A percentile compares a stretch with the other conserved stretches of the same genome.
phyloP scores from a whole-genome alignment of 495 filamentous ascomycete genomes.

The Pyrenula massariospora region DNA sequence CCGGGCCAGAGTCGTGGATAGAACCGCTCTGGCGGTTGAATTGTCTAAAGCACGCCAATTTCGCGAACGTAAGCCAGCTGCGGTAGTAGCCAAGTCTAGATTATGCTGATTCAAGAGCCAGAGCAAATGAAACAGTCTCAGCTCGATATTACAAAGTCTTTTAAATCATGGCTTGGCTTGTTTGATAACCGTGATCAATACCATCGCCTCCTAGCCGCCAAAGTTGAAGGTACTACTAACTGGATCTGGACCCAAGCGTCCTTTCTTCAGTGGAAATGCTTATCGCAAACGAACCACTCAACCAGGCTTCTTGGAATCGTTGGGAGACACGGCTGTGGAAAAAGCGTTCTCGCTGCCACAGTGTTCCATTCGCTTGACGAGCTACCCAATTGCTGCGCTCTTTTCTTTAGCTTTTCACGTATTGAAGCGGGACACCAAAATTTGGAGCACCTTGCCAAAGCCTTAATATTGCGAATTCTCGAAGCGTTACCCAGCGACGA shows the following conservation, averaged over 20 bases:
- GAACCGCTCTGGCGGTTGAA: neutral
- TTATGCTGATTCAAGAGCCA: neutral
- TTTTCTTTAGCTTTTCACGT: neutral
- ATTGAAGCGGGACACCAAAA: neutral
- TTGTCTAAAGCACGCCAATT: neutral
- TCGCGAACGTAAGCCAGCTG: neutral
- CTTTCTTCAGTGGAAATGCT: neutral
- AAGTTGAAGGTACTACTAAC: neutral
- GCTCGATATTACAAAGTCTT: neutral
- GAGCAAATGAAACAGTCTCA: neutral
- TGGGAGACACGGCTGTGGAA: neutral
- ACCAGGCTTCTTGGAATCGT: neutral
- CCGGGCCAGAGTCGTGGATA: neutral
- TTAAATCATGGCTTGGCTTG: neutral
- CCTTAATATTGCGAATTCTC: neutral
- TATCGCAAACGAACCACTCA: neutral
- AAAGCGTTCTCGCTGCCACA: neutral
- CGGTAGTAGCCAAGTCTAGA: no score
- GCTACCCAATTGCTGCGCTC: neutral
- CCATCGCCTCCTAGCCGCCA: neutral
- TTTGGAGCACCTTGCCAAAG: neutral
- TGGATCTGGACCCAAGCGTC: neutral
- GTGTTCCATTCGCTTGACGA: neutral
- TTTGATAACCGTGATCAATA: neutral
- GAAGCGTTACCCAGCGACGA: neutral